Base-by-base conservation (phyloP, 805 yeast species). In the Yarrowia divulgata region DNA sequence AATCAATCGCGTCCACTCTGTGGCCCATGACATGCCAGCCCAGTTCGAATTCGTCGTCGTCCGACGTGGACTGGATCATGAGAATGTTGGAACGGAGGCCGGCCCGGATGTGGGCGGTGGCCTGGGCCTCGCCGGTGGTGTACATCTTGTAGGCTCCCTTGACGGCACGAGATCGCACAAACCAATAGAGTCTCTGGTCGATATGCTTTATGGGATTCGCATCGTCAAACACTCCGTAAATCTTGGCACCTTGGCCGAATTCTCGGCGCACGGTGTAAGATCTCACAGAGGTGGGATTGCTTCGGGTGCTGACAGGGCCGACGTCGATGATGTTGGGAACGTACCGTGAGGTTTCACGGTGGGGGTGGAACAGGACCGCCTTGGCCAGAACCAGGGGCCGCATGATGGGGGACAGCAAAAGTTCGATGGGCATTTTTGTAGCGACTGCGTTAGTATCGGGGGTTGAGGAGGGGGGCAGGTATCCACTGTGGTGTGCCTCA, bases 1-100 rank as follows among this genome's bases (percentile, higher is more conserved):
- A 80, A 73, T 87, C 90, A 46, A 81, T 80, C 1, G 88, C 89
- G 75, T 87, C 90, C 29, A 85, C 89, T 64, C 84, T 77, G 73
- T 87, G 90, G 69, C 82, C 82, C 46, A 87, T 81, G 39, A 85
- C 80, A 75, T 87, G 90, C 88, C 90, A 85, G 14, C 90, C 90
- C 43, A 87, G 79, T 74, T 87, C 89, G 40, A 86, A 78, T 68
- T 81, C 84, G 12, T 87, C 84, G 4, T 79, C 82, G 40, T 74
- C 76, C 8, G 77, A 77, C 1, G 78, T 77, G 3, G 87, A 83
- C 74, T 85, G 80, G 69, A 86, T 84, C 70, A 87, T 78, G 70
- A 86, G 78, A 23, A 87, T 85, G 73, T 87, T 87, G 57, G 89
- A 85, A 73, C 89, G 79, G 64, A 86, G 79, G 8, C 90, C 90